Conservation (phyloP, 2,329 filamentous ascomycete species). For the Monosporascus sp. region DNA sequence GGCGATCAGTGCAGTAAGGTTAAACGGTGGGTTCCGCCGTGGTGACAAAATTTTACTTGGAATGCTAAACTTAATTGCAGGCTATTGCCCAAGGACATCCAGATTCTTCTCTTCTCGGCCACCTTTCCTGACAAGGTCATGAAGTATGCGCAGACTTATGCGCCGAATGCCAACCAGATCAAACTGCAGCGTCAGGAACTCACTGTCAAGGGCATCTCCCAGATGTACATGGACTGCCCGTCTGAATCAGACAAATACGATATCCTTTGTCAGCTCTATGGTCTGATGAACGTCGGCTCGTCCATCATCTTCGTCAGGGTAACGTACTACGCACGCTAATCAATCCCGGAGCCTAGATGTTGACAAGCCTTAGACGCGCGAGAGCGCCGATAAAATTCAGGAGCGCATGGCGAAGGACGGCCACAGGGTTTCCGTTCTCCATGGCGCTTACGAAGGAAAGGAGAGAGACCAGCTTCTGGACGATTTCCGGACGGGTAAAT, state of each 20-base stretch:
- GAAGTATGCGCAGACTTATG: conserved; percentile 76
- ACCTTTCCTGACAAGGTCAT: conserved; percentile 86
- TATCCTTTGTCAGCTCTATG: conserved; percentile 86
- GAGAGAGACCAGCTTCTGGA: conserved; percentile 82
- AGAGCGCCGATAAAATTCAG: conserved; percentile 81
- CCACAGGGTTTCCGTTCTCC: conserved; percentile 85
- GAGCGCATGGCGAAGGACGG: conserved; percentile 80
- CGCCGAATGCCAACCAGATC: conserved; percentile 79
- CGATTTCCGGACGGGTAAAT: conserved; percentile 77
- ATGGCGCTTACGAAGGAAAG: conserved; percentile 77
- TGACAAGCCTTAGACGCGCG: conserved; percentile 59
- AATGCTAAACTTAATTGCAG: conserved; percentile 40
- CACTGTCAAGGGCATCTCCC: conserved; percentile 94
- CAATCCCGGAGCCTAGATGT: neutral
- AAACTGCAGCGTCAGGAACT: conserved; percentile 86
- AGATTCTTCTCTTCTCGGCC: conserved; percentile 92
- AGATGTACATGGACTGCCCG: conserved; percentile 94
- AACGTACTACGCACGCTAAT: conserved; percentile 20
- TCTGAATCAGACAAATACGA: conserved; percentile 79
- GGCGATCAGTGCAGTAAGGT: conserved; percentile 93
- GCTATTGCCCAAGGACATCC: conserved; percentile 67
- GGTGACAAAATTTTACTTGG: conserved; percentile 22
- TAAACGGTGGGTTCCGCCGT: conserved; percentile 59
- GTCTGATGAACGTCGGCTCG: conserved; percentile 91
- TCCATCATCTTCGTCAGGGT: conserved; percentile 98